Evolutionary conservation across 2,329 filamentous ascomycete genomes (phyloP).

Genomic region (Cercospora citrullina): DNA sequence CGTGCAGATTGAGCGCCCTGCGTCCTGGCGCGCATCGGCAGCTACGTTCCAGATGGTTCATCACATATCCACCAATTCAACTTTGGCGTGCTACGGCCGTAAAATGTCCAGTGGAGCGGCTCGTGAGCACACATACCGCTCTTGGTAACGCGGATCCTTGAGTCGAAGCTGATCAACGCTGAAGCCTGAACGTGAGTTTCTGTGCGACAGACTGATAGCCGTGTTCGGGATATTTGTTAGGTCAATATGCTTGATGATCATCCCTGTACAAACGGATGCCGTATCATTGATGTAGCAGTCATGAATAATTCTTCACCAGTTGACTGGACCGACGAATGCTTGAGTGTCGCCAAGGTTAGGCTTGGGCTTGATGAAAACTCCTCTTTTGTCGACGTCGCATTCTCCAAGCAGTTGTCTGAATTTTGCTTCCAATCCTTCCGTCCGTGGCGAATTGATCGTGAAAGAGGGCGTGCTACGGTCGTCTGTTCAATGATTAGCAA

Average conservation of each 20-base stretch:
- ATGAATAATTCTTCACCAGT: neutral
- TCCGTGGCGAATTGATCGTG: neutral
- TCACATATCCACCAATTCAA: neutral
- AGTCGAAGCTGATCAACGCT: neutral
- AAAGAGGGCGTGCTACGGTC: neutral
- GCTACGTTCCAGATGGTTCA: neutral
- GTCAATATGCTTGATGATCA: neutral
- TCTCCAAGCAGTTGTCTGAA: neutral
- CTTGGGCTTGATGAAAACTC: neutral
- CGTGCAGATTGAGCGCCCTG: neutral
- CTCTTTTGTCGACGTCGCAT: neutral
- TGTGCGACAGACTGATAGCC: neutral
- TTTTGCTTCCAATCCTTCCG: neutral
- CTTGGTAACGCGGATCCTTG: neutral
- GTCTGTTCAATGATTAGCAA: neutral
- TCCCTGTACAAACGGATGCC: neutral
- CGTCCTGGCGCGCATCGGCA: neutral
- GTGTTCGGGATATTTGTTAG: neutral
- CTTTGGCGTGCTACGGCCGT: slow-evolving; percentile 1
- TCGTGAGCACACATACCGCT: slow-evolving; percentile 8
- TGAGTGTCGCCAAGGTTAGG: neutral
- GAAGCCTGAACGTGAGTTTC: neutral
- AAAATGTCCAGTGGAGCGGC: neutral
- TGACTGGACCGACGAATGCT: neutral
- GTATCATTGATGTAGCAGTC: neutral